Base-by-base conservation (phyloP, 1,139 yeast genomes). In the Lodderomyces jiufengensis region DNA sequence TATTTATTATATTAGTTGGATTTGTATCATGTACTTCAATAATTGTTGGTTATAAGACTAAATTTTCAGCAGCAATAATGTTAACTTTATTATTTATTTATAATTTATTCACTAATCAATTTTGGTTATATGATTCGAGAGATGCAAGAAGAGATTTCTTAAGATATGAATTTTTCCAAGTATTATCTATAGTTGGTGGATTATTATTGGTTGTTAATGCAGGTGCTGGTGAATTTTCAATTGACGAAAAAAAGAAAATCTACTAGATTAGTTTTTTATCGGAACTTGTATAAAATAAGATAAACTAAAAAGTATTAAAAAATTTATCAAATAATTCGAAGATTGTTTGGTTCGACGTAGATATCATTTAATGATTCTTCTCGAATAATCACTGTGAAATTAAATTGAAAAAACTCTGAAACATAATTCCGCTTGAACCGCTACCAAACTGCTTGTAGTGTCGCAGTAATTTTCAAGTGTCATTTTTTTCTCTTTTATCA, bases 191-290 rank as follows among this genome's bases (percentile, higher is more conserved):
- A 58, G 92, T 92, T 40, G 98, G 98, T 37, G 98, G 97, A 2
- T 76, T 92, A 48, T 66, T 92, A 45, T 70, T 92, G 51, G 85
- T 94, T 47, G 96, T 87, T 47, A 87, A 85, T 63, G 87, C 96
- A 7, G 98, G 98, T 47, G 97, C 98, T 29, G 98, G 98, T 34
- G 94, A 86, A 52, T 72, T 90, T 48, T 85, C 96, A 25, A 69
- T 92, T 44, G 98, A 92, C 58, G 97, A 88, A 63, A 92, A 92
- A 84, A 90, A 92, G 71, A 92, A 92, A 70, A 84, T 86, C 45
- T 90, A 85, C 57, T 90, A 61, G 61, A 32, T 28, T 16, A 9
- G 31, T n/a, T n/a, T 29, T 7, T 38, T 24, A 5, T 18, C 6
- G 7, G 7, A 18, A 18, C 20, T 18, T 18, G 20, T 18, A 18